These are phyloP conservation scores for Castanea sativa DNA, from an alignment of 306 rosid species.

Conservation along the genomic window DNA sequence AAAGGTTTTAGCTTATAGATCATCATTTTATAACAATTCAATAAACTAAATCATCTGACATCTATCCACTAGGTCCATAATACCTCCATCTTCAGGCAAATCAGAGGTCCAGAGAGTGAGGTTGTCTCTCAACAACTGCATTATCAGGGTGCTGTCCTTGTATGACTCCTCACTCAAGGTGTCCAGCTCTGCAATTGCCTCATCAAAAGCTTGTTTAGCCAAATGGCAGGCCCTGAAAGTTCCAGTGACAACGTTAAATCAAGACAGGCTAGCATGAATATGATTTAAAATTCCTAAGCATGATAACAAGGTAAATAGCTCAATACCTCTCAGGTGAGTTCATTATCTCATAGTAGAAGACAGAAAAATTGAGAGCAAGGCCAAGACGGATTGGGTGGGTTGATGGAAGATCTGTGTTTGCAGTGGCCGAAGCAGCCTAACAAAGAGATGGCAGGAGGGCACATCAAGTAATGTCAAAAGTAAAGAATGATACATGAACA, in stretches of 20 bases:
- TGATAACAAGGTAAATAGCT: background rate
- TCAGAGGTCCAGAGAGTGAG: constrained; percentile 99
- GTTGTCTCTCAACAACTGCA: constrained; percentile 98
- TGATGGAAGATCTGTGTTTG: constrained; percentile 88
- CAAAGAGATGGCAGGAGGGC: constrained; percentile 4
- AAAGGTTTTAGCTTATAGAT: background rate
- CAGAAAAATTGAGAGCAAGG: constrained; percentile 97
- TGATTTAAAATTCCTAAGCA: constrained; percentile 3
- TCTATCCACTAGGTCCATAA: constrained; percentile 1
- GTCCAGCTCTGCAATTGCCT: constrained; percentile 98
- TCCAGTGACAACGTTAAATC: constrained; percentile 22
- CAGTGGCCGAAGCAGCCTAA: constrained; percentile 86
- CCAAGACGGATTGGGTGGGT: constrained; percentile 99
- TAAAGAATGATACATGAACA: constrained; percentile 7
- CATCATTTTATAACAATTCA: background rate
- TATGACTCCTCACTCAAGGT: constrained; percentile 98
- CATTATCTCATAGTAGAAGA: constrained; percentile 95
- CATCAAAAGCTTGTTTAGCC: constrained; percentile 99
- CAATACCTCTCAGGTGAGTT: constrained; percentile 93
- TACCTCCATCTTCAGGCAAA: constrained; percentile 99
- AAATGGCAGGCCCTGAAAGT: constrained; percentile 92
- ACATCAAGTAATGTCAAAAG: constrained; percentile 14
- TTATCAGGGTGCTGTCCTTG: constrained; percentile 97
- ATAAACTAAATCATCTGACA: constrained; percentile 11
- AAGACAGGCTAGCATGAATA: constrained; percentile 13